These are phyloP conservation scores for Lizonia empirigonia DNA, from an alignment of 2,329 filamentous ascomycete genomes.

Conservation along the genomic window DNA sequence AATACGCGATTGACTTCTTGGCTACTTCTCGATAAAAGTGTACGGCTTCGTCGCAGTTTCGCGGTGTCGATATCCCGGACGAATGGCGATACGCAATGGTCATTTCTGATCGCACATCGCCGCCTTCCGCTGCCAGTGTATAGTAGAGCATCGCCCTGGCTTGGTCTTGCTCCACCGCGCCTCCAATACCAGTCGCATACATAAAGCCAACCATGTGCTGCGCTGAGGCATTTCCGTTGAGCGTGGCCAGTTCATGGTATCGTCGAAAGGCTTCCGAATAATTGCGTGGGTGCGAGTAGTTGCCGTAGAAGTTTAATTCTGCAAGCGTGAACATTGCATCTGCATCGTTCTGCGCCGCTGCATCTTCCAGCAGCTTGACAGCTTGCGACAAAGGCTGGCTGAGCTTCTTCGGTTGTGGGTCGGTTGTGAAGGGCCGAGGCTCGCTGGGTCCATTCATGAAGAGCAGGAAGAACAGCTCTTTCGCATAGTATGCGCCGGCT, in stretches of 20 bases:
- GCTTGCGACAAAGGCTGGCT: constrained; percentile 61
- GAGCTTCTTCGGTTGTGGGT: constrained; percentile 51
- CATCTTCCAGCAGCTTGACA: constrained; percentile 63
- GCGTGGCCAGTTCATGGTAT: constrained; percentile 77
- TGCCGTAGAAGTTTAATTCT: constrained; percentile 96
- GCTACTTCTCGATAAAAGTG: constrained; percentile 92
- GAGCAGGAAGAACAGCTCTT: constrained; percentile 65
- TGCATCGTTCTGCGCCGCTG: constrained; percentile 64
- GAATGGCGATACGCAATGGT: constrained; percentile 86
- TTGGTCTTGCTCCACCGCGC: constrained; percentile 81
- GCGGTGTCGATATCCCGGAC: constrained; percentile 80
- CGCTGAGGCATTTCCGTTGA: constrained; percentile 86
- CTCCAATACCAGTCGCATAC: constrained; percentile 90
- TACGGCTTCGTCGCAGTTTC: constrained; percentile 82
- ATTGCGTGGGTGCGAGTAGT: constrained; percentile 84
- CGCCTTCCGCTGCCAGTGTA: constrained; percentile 85
- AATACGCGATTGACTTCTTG: constrained; percentile 88
- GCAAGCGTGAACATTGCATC: constrained; percentile 90
- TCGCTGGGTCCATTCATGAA: constrained; percentile 67
- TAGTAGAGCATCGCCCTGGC: constrained; percentile 92
- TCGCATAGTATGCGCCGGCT: constrained; percentile 64
- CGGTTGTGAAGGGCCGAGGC: constrained; percentile 50
- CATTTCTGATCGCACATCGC: constrained; percentile 89
- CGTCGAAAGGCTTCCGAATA: constrained; percentile 78
- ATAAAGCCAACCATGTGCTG: constrained; percentile 96